Conservation (phyloP, 176 grass and related monocot species). For the Oryza brachyantha region DNA sequence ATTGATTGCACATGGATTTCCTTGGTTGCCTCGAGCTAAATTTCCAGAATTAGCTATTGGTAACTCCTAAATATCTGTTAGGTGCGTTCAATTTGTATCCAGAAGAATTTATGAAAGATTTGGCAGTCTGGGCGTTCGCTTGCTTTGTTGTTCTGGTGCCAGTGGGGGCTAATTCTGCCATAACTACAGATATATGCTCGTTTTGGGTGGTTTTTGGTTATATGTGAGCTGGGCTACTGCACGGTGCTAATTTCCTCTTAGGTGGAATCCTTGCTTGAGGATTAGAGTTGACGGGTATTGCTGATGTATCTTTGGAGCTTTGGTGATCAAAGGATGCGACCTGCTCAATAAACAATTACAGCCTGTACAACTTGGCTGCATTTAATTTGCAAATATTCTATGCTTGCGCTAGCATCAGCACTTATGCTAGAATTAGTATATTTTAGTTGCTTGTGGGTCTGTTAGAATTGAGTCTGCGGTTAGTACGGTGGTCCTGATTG, state of each 20-base stretch:
- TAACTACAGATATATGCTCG: neutral
- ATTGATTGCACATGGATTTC: neutral
- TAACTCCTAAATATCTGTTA: neutral
- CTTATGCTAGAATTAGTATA: neutral
- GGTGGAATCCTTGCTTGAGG: neutral
- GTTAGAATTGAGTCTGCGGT: neutral
- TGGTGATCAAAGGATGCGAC: neutral
- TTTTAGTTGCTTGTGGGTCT: slow-evolving; percentile 1
- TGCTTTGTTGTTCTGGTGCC: neutral
- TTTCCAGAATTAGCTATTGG: slow-evolving; percentile 2
- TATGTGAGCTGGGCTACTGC: neutral
- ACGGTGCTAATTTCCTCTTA: neutral
- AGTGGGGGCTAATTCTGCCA: neutral
- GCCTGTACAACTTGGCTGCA: neutral
- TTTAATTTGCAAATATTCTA: neutral
- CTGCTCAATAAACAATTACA: neutral
- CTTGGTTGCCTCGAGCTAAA: neutral
- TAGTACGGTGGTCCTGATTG: slow-evolving; percentile 12
- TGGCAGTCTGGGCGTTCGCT: neutral
- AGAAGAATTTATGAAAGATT: neutral
- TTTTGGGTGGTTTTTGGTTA: slow-evolving; percentile 18
- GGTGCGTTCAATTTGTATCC: neutral
- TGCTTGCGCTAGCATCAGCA: neutral
- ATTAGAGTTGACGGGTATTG: neutral
- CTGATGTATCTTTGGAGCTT: neutral